Evolutionary conservation across 176 grass and related monocot species (phyloP).

Genomic region (Dactylis glomerata): DNA sequence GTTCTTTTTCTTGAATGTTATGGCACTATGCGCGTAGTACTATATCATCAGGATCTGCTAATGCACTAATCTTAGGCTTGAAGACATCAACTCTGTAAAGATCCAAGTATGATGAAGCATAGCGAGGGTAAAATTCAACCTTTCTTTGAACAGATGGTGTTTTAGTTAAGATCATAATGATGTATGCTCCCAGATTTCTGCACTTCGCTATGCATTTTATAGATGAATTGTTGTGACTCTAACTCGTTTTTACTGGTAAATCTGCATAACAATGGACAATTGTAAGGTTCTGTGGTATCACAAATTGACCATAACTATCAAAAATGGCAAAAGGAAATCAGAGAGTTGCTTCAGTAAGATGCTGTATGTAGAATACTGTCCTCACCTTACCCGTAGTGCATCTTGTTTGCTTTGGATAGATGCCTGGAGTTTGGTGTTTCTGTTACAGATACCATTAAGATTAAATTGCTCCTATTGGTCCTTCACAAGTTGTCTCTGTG

Average conservation of each 20-base stretch:
- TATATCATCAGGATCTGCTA: background rate
- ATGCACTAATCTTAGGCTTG: background rate
- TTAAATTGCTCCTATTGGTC: slow-evolving; percentile 9
- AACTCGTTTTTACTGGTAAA: background rate
- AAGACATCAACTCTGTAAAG: background rate
- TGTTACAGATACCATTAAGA: background rate
- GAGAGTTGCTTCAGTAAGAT: background rate
- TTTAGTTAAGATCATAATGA: background rate
- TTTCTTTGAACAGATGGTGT: background rate
- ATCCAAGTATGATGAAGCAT: background rate
- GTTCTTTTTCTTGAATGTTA: background rate
- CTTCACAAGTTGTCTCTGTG: background rate
- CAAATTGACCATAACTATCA: slow-evolving; percentile 8
- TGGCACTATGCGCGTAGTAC: background rate
- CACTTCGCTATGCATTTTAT: background rate
- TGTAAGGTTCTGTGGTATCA: background rate
- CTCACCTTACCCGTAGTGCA: background rate
- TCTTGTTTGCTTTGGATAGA: slow-evolving; percentile 1
- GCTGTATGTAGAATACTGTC: slow-evolving; percentile 1
- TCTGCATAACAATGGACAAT: background rate
- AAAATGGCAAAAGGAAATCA: background rate
- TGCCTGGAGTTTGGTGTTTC: slow-evolving; percentile 10
- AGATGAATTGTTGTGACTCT: background rate
- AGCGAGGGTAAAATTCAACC: background rate
- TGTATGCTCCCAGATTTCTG: background rate